A percentile compares a stretch with the other conserved stretches of the same genome.
phyloP scores from a whole-genome alignment of 2,329 filamentous ascomycete genomes.

The Alternaria viburni region DNA sequence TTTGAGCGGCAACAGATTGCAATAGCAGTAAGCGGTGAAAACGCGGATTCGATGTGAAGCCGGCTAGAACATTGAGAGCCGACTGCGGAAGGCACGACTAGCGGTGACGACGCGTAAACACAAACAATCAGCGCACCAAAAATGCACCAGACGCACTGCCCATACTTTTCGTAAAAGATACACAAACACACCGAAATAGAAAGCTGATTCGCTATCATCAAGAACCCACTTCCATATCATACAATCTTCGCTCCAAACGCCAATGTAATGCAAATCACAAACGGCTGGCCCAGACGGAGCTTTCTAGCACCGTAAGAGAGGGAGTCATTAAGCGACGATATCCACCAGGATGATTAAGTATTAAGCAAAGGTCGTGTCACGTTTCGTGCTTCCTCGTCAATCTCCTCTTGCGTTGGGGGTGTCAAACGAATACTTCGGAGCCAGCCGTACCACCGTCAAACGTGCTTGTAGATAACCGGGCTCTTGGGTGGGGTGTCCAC shows the following conservation, averaged over 20 bases:
- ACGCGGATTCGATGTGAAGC: neutral
- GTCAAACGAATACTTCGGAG: neutral
- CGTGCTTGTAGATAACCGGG: slow-evolving; percentile 17
- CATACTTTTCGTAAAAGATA: neutral
- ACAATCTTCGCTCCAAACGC: neutral
- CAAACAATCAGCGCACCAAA: neutral
- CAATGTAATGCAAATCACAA: neutral
- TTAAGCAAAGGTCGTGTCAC: neutral
- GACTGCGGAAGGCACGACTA: neutral
- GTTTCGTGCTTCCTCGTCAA: neutral
- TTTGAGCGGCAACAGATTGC: neutral
- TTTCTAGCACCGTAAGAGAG: neutral
- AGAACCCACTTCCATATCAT: neutral
- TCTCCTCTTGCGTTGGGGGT: neutral
- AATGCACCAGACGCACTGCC: too few relatives aligned
- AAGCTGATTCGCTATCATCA: neutral
- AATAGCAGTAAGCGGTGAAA: neutral
- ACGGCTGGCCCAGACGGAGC: neutral
- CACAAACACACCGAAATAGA: neutral
- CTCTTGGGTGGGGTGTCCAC: slow-evolving; percentile 34
- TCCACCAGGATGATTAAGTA: neutral
- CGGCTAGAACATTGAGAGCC: neutral
- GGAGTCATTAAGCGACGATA: neutral
- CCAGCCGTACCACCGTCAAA: slow-evolving; percentile 5
- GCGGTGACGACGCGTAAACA: neutral